Conservation (phyloP, 257 asterid genomes). For the Primulina eburnea region DNA sequence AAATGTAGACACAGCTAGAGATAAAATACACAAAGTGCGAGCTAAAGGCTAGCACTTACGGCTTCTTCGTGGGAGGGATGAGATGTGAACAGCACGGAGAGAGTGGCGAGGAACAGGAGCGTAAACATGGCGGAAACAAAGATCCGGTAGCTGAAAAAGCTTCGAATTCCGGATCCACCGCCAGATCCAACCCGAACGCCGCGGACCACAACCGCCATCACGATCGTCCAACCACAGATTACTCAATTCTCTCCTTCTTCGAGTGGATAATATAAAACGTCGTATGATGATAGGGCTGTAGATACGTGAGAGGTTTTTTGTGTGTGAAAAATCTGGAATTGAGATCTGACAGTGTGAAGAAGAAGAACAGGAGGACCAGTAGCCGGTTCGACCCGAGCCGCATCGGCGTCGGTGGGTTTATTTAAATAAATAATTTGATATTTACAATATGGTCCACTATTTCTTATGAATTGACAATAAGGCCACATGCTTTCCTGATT, state of each 20-base stretch:
- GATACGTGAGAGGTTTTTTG: slow-evolving; percentile 6
- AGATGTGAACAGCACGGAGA: slow-evolving; percentile 81
- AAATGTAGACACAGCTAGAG: slow-evolving; percentile 15
- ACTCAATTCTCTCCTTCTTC: background rate
- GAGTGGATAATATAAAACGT: background rate
- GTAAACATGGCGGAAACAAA: slow-evolving; percentile 88
- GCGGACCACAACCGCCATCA: slow-evolving; percentile 90
- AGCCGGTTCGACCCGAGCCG: slow-evolving; percentile 26
- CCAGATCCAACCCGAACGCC: slow-evolving; percentile 75
- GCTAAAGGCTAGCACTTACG: slow-evolving; percentile 34
- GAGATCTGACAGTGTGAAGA: slow-evolving; percentile 31
- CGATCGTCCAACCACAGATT: slow-evolving; percentile 27
- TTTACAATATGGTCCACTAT: background rate
- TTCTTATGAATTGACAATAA: no score
- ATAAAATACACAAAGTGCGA: background rate
- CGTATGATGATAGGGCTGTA: background rate
- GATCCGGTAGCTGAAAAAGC: slow-evolving; percentile 88
- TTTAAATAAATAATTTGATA: no score
- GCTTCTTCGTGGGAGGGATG: slow-evolving; percentile 52
- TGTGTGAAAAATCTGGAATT: background rate
- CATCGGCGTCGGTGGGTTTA: slow-evolving; percentile 27
- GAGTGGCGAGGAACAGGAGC: slow-evolving; percentile 78
- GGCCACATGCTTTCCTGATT: background rate
- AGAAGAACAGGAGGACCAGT: background rate
- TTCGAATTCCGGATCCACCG: slow-evolving; percentile 72